Conservation (phyloP, 83 land plant species). For the Picea abies region DNA sequence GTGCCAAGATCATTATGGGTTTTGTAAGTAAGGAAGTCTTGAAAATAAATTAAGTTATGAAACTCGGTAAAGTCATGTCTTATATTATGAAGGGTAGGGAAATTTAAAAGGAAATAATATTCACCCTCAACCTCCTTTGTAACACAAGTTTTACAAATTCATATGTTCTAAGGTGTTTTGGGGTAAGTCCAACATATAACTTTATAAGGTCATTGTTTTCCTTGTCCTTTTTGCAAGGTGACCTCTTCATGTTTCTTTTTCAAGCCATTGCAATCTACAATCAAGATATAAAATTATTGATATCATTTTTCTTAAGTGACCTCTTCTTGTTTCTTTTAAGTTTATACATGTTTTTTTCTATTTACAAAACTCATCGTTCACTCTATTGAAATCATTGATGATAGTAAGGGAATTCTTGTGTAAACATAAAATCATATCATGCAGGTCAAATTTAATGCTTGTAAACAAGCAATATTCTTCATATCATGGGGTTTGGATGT, state of each 20-base stretch:
- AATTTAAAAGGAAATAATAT: too few species aligned
- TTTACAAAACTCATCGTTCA: background rate
- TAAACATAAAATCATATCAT: background rate
- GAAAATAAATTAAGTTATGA: too few species aligned
- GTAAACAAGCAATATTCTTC: background rate
- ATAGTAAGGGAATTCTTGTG: background rate
- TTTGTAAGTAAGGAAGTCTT: too few species aligned
- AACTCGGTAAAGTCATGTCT: too few species aligned
- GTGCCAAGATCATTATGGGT: too few species aligned
- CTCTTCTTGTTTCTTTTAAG: background rate
- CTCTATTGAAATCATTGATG: too few species aligned
- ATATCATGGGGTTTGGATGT: background rate
- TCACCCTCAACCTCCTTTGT: too few species aligned
- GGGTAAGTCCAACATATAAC: too few species aligned
- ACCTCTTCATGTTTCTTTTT: background rate
- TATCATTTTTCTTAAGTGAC: background rate
- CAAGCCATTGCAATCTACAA: background rate
- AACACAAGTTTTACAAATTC: too few species aligned
- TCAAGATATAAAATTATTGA: background rate
- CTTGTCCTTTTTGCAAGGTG: background rate
- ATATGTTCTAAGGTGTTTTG: too few species aligned
- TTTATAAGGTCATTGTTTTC: background rate
- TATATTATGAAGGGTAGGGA: too few species aligned
- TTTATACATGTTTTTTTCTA: too few species aligned
- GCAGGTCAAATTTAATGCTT: background rate